These are phyloP conservation scores for Elaeis oleifera DNA, from an alignment of 202 grass and related monocot genomes.

Conservation along the genomic window DNA sequence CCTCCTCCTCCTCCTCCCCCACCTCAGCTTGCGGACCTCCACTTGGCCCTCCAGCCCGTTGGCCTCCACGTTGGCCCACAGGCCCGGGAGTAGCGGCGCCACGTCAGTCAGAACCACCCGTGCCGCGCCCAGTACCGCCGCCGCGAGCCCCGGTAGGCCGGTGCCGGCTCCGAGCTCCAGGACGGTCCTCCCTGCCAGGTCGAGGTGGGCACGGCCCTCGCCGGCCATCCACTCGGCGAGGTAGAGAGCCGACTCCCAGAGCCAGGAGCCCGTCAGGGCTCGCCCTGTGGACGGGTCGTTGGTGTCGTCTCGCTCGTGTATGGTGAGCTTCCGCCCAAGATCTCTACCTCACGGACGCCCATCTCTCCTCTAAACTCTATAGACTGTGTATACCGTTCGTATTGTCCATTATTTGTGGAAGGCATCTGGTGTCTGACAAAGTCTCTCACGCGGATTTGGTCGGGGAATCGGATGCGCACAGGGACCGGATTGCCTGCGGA, in stretches of 20 bases:
- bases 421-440: no score
- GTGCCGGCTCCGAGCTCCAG: conserved; percentile 66
- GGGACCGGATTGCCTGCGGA: no score
- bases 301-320: conserved; percentile 33
- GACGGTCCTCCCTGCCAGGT: conserved; percentile 34
- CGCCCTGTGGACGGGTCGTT: conserved; percentile 41
- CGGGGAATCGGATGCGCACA: no score
- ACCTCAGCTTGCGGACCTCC: conserved; percentile 47
- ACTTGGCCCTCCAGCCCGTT: conserved; percentile 33
- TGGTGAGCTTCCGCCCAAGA: neutral
- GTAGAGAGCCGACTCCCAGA: conserved; percentile 57
- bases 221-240: conserved; percentile 28
- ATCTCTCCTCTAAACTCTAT: neutral
- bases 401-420: no score
- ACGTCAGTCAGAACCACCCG: conserved; percentile 55
- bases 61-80: conserved; percentile 40
- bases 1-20: neutral
- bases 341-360: neutral
- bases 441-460: no score
- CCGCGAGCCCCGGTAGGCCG: conserved; percentile 47
- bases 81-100: conserved; percentile 25
- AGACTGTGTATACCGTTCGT: no score
- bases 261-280: conserved; percentile 59
- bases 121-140: conserved; percentile 32
- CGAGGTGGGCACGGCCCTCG: neutral